Evolutionary conservation across 2,329 filamentous ascomycete genomes (phyloP), one percentile per base, ranked within the genome.

Genomic region (Colletotrichum australisinense): DNA sequence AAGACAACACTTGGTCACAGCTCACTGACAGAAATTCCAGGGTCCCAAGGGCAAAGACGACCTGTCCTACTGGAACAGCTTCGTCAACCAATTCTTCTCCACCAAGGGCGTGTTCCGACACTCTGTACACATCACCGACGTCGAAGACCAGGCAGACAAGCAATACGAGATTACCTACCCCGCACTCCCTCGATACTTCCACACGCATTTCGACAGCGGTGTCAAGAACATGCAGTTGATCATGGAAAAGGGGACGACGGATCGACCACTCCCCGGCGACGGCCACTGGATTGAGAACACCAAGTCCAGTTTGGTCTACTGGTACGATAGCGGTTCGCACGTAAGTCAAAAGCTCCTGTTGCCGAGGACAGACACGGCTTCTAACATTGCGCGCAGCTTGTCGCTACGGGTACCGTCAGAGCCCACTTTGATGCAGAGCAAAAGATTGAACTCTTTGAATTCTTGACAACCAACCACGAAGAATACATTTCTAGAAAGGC

Each of bases 181-280:
- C 4, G 94, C 94, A 1, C 87, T 99, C 58, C 91, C 96, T 42
- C 92, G 96, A 78, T 98, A 97, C 82, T 98, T 98, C 81, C 91
- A 93, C 78, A 95, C 94, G 0, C 93, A 97, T 78, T 98, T 97
- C 80, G 92, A 93, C 70, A 96, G 94, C 74, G 95, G 95, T 7
- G 92, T 98, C 68, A 93, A 90, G 77, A 94, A 92, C 67, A 94
- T 98, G 77, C 95, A 98, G 81, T 89, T 98, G 80, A 91, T 95
- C 26, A 89, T 97, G 78, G 95, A 97, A 77, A 92, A 91, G 78
- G 86, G 87, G 2, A 87, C 85, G 1, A 83, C 83, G 0, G 90
- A 93, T 75, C 86, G 86, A 63, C 83, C 87, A 11, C 81, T 93
- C 46, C 86, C 88, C 1, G 90, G 89, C 69, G 91, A 92, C 60